A percentile compares a stretch with the other conserved stretches of the same genome.
These are phyloP conservation scores for Basidiobolus meristosporus DNA, from an alignment of 371 early-diverging fungal genomes.

Conservation along the genomic window DNA sequence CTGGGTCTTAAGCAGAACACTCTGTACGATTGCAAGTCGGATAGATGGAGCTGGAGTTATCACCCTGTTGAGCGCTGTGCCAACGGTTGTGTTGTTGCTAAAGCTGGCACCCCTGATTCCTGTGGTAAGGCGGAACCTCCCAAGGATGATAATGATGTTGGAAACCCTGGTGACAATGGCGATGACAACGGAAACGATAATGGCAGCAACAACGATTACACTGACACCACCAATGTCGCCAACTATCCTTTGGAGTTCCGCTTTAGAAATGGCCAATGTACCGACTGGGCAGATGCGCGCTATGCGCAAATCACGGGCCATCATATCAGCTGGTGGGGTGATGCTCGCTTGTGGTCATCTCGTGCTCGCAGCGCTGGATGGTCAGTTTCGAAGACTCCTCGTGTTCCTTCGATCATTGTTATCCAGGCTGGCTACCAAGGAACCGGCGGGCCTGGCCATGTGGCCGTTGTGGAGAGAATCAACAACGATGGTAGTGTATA, in stretches of 20 bases:
- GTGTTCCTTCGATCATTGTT: constrained; percentile 1
- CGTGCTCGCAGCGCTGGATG: neutral
- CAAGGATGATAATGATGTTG: too few relatives aligned
- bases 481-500: neutral
- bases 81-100: too few relatives aligned
- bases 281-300: constrained; percentile 4
- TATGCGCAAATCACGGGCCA: constrained; percentile 1
- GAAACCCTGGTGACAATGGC: neutral
- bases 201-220: neutral
- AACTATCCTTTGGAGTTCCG: neutral
- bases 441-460: neutral
- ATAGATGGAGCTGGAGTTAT: too few relatives aligned
- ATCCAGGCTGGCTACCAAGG: neutral
- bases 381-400: constrained; percentile 1
- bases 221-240: too few relatives aligned
- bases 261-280: constrained; percentile 3
- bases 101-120: too few relatives aligned
- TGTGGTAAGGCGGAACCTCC: too few relatives aligned
- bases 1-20: too few relatives aligned
- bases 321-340: constrained; percentile 1
- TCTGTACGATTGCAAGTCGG: too few relatives aligned
- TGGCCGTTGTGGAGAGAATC: constrained; percentile 1
- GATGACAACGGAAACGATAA: neutral
- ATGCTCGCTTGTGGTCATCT: neutral
- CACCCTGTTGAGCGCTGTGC: too few relatives aligned